A percentile compares a stretch with the other conserved stretches of the same genome.
Conservation (phyloP, 2,329 filamentous ascomycete genomes). For the Nannizziopsis arthrosporioides region DNA sequence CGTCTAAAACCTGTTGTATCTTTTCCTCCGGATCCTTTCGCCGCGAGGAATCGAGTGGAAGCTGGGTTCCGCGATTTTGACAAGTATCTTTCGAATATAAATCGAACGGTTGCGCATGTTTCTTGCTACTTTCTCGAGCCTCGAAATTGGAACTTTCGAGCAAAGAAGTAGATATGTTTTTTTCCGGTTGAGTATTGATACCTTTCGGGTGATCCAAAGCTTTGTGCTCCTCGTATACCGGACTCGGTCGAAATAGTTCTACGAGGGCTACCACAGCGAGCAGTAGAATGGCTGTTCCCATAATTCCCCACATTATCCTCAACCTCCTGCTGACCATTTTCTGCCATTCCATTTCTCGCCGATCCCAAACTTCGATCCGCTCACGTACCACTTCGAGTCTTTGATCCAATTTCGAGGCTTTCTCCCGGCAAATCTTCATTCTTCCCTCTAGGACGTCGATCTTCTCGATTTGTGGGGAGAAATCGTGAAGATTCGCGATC, state of each 20-base stretch:
- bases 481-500: conserved; percentile 28
- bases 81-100: neutral
- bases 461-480: conserved; percentile 28
- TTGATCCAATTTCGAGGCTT: conserved; percentile 27
- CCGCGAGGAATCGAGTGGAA: neutral
- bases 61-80: neutral
- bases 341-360: conserved; percentile 34
- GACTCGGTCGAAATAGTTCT: conserved; percentile 5
- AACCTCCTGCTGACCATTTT: conserved; percentile 28
- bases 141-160: neutral
- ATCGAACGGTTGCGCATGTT: no score
- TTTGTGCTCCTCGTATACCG: no score
- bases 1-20: conserved; percentile 11
- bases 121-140: neutral
- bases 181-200: neutral
- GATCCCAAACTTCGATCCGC: conserved; percentile 34
- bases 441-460: conserved; percentile 30
- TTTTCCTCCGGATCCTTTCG: conserved; percentile 3
- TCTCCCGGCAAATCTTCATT: conserved; percentile 28
- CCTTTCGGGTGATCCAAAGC: neutral
- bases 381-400: conserved; percentile 30
- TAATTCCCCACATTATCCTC: conserved; percentile 29
- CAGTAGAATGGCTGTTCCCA: conserved; percentile 21
- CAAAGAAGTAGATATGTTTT: neutral
- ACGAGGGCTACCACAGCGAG: conserved; percentile 20